These are phyloP conservation scores for Fennellomyces sp. DNA, from an alignment of 371 early-diverging fungal species.

Conservation along the genomic window DNA sequence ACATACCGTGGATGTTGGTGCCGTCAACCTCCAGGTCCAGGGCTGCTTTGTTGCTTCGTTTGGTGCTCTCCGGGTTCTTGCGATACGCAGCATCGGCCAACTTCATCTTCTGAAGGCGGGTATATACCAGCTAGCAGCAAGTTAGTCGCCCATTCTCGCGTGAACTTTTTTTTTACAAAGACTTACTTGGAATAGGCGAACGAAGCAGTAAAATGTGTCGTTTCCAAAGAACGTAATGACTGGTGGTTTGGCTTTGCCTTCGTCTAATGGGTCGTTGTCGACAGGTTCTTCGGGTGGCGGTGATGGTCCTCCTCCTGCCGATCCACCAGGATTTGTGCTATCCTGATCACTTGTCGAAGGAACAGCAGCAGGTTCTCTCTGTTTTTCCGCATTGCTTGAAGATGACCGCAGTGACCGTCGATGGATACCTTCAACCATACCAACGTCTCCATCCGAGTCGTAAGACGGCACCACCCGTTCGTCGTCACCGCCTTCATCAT, in stretches of 20 bases:
- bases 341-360: too few relatives aligned
- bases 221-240: constrained; percentile 72
- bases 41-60: constrained; percentile 70
- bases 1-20: constrained; percentile 30
- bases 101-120: constrained; percentile 83
- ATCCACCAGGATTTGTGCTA: not conserved
- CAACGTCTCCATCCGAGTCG: not conserved
- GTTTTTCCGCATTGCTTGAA: not conserved
- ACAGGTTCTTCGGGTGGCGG: constrained; percentile 7
- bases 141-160: too few relatives aligned
- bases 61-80: constrained; percentile 53
- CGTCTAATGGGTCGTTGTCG: not conserved
- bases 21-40: constrained; percentile 75
- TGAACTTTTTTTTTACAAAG: not conserved
- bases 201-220: constrained; percentile 81
- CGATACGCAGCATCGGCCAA: constrained; percentile 64
- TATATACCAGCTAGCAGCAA: constrained; percentile 47
- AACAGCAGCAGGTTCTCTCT: too few relatives aligned
- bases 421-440: not conserved
- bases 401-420: too few relatives aligned
- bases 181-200: constrained; percentile 82
- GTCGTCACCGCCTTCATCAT: constrained; percentile 21
- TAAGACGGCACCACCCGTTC: constrained; percentile 16
- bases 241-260: constrained; percentile 22
- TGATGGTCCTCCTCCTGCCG: not conserved